Evolutionary conservation across 257 asterid species (phyloP).

Genomic region (Gynochthodes officinalis): DNA sequence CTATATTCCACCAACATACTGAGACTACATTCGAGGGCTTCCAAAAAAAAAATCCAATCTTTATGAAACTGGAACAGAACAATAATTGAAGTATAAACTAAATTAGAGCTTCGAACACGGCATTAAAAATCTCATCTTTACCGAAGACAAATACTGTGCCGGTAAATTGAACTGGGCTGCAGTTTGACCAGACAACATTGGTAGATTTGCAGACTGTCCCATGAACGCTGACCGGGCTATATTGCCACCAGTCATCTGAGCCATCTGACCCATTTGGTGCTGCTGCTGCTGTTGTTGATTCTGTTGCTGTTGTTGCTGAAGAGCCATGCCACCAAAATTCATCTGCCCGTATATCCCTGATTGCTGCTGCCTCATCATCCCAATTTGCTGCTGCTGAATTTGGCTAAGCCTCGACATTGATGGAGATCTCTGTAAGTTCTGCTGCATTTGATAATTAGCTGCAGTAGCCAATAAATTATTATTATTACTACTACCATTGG

Average conservation of each 20-base stretch:
- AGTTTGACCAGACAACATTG: conserved; percentile 75
- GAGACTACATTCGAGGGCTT: conserved; percentile 5
- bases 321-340: conserved; percentile 51
- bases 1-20: background rate
- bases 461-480: conserved; percentile 42
- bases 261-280: conserved; percentile 43
- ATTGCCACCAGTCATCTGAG: conserved; percentile 58
- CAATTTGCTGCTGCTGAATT: conserved; percentile 52
- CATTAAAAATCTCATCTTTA: conserved; percentile 21
- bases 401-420: conserved; percentile 70
- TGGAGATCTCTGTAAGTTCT: conserved; percentile 61
- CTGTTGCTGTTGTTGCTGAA: conserved; percentile 38
- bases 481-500: conserved; percentile 25
- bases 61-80: conserved; percentile 10
- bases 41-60: conserved; percentile 2
- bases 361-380: conserved; percentile 52
- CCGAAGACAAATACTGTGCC: conserved; percentile 71
- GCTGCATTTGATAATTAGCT: conserved; percentile 52
- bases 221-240: conserved; percentile 60
- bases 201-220: conserved; percentile 79
- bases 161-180: conserved; percentile 76
- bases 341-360: conserved; percentile 68
- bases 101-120: background rate
- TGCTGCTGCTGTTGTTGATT: conserved; percentile 28
- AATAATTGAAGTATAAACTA: conserved; percentile 1